Base-by-base conservation (phyloP, 495 filamentous ascomycete genomes). In the Podospora comata region DNA sequence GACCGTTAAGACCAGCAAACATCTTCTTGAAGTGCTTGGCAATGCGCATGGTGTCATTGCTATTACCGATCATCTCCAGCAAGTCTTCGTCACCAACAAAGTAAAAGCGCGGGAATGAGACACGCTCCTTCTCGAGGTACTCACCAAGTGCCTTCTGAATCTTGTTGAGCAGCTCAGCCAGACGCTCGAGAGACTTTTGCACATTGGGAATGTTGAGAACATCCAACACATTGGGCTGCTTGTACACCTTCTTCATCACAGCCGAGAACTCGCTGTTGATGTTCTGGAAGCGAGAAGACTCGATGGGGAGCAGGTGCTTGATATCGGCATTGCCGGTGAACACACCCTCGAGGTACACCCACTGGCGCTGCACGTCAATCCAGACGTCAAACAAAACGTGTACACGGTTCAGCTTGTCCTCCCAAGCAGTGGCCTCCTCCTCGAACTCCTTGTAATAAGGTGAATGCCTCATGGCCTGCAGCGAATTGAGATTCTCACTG, bases 21-120 rank as follows among this genome's bases (percentile, higher is more conserved):
- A 99, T 99, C 84, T 99, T 99, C 79, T 96, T 92, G 82, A 99
- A 92, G 78, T 99, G 95, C 78, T 98, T 98, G 59, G 94, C 91
- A 67, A 99, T 93, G 28, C 95, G 92, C 72, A 92, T 82, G 13
- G 94, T 96, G 73, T 99, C 95, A 73, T 97, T 97, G 79, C 93
- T 97, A 78, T 99, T 99, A 76, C 95, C 95, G 63, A 99, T 99
- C 78, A 99, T 99, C 79, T 99, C 95, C n/a, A 99, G 84, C 67
- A 99, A 82, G 78, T 99, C 95, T 78, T 99, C 95, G 73, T 99
- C 95, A 77, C 95, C 95, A 66, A 99, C 95, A 74, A 99, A 99
- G 78, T 99, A 99, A 82, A 99, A 99, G 34, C 95, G 88, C 60
- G 95, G 95, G 82, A 99, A 99, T 2, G 95, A 95, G 3, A 97